These are phyloP conservation scores for Yamadazyma conglobata DNA, from an alignment of 1,139 yeast genomes.

Conservation along the genomic window DNA sequence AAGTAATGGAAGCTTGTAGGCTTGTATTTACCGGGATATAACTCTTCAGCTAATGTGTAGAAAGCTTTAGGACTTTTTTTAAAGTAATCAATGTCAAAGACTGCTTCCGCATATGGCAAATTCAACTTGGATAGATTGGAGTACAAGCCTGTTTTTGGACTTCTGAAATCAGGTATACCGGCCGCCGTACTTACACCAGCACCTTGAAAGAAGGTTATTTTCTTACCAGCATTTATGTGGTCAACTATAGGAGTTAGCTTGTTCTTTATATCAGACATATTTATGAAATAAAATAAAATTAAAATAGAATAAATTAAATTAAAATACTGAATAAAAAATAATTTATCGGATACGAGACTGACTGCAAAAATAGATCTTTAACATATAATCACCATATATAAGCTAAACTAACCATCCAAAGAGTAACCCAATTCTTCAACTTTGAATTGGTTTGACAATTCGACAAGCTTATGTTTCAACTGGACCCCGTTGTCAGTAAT, in stretches of 20 bases:
- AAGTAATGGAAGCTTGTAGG: slow-evolving; percentile 83
- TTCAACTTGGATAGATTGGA: slow-evolving; percentile 71
- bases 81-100: slow-evolving; percentile 84
- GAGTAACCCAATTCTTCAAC: slow-evolving; percentile 43
- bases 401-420: slow-evolving; percentile 32
- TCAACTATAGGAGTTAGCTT: slow-evolving; percentile 18
- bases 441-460: slow-evolving; percentile 37
- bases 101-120: slow-evolving; percentile 92
- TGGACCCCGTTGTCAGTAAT: slow-evolving; percentile 30
- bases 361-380: too few relatives aligned
- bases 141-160: slow-evolving; percentile 88
- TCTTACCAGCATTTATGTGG: slow-evolving; percentile 24
- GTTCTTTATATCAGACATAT: slow-evolving; percentile 13
- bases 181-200: slow-evolving; percentile 94
- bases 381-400: too few relatives aligned
- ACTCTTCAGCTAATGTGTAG: slow-evolving; percentile 75
- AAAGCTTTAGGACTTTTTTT: slow-evolving; percentile 75
- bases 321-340: not conserved
- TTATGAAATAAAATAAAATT: not conserved
- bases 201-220: slow-evolving; percentile 60
- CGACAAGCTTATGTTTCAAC: slow-evolving; percentile 34
- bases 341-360: too few relatives aligned
- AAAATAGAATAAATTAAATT: not conserved
- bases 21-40: slow-evolving; percentile 81
- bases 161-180: slow-evolving; percentile 93